Evolutionary conservation across 805 yeast species (phyloP).

Genomic region (Blastobotrys parvus): DNA sequence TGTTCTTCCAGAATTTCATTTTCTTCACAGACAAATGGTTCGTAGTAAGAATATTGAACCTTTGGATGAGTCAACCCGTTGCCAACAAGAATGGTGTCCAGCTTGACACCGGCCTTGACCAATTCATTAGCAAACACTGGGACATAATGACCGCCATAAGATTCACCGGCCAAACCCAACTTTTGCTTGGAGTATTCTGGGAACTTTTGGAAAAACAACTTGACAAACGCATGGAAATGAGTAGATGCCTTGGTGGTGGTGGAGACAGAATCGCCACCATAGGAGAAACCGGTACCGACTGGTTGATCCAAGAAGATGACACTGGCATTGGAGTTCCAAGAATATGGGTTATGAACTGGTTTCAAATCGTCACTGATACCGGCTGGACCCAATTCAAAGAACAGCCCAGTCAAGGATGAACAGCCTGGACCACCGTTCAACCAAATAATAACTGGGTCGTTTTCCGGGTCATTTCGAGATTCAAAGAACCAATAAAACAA

Average conservation of each 20-base stretch:
- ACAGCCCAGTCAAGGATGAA: conserved; percentile 82
- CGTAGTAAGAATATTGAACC: conserved; percentile 69
- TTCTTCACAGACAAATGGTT: conserved; percentile 91
- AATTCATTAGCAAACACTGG: conserved; percentile 71
- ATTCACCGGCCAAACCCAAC: conserved; percentile 94
- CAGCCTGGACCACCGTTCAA: conserved; percentile 98
- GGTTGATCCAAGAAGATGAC: conserved; percentile 94
- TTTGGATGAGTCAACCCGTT: conserved; percentile 89
- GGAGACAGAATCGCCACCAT: conserved; percentile 56
- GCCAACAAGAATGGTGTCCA: conserved; percentile 80
- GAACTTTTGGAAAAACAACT: conserved; percentile 78
- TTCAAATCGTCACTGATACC: conserved; percentile 59
- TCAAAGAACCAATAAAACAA: conserved; percentile 92
- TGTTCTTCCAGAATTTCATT: conserved; percentile 81
- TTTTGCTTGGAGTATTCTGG: conserved; percentile 69
- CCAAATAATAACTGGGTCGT: conserved; percentile 84
- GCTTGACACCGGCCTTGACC: conserved; percentile 49
- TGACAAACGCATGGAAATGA: conserved; percentile 83
- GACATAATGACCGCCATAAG: conserved; percentile 92
- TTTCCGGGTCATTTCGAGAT: conserved; percentile 71
- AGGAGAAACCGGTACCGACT: conserved; percentile 88
- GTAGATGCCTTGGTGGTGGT: conserved; percentile 78
- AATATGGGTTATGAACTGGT: conserved; percentile 71
- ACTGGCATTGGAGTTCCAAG: conserved; percentile 92
- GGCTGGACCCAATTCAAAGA: conserved; percentile 91